A percentile compares a stretch with the other conserved stretches of the same genome.
Evolutionary conservation across 768 basidiomycete species (phyloP).

Genomic region (Xerocomellus chrysenteron): DNA sequence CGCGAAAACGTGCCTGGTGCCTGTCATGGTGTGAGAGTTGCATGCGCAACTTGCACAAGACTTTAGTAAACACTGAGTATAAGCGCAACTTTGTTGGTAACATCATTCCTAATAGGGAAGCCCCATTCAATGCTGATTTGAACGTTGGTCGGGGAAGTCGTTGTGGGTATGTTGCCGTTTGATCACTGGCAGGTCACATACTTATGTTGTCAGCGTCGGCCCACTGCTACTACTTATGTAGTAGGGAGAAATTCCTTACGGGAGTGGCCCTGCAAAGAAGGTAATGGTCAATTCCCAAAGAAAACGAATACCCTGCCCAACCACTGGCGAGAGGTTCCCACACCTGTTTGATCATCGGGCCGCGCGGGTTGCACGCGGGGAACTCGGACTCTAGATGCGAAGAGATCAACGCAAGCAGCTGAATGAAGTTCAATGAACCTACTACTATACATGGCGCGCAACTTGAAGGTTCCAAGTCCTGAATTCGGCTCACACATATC

Average conservation of each 20-base stretch:
- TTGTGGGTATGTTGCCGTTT: background rate
- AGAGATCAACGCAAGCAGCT: background rate
- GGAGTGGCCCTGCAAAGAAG: background rate
- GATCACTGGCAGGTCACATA: too few relatives aligned
- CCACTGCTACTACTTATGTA: too few relatives aligned
- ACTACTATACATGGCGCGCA: too few relatives aligned
- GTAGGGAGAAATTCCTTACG: background rate
- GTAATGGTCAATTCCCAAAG: background rate
- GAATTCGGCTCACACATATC: background rate
- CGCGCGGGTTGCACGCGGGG: background rate
- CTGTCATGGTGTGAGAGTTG: background rate
- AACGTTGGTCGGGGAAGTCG: too few relatives aligned
- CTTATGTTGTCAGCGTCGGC: background rate
- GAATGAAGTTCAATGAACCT: too few relatives aligned
- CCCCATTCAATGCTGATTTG: background rate
- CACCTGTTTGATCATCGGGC: background rate
- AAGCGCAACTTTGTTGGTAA: background rate
- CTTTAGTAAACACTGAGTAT: slow-evolving; percentile 2
- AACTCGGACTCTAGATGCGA: background rate
- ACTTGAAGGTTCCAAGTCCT: too few relatives aligned
- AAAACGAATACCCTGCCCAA: background rate
- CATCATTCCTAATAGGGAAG: background rate
- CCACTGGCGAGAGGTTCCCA: background rate
- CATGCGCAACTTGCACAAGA: background rate
- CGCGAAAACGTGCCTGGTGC: background rate